Conservation (phyloP, 208 protist species). For the Vickermania ingenoplastis region DNA sequence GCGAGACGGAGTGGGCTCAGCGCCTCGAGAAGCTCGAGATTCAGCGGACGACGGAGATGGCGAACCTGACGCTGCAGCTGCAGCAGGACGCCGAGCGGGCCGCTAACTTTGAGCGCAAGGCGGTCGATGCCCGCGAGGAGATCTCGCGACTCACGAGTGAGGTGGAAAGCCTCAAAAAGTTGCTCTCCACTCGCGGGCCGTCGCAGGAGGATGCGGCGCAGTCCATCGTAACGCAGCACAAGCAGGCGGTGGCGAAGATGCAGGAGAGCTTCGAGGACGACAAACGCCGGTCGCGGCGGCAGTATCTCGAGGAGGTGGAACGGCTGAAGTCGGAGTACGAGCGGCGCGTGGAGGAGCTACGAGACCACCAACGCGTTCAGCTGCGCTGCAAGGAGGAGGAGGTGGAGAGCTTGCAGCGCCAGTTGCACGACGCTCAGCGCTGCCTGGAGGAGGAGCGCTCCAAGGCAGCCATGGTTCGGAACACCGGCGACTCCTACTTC, state of each 20-base stretch:
- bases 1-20: constrained; percentile 35
- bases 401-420: constrained; percentile 25
- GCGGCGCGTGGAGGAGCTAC: constrained; percentile 27
- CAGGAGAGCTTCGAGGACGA: constrained; percentile 72
- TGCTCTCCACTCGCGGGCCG: not conserved
- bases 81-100: constrained; percentile 37
- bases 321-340: constrained; percentile 36
- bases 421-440: constrained; percentile 27
- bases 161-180: constrained; percentile 38
- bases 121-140: constrained; percentile 46
- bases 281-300: constrained; percentile 37
- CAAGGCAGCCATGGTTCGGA: constrained; percentile 21
- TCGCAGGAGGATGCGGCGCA: constrained; percentile 11
- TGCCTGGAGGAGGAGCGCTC: constrained; percentile 41
- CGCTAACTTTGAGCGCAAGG: constrained; percentile 35
- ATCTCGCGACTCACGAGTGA: constrained; percentile 33
- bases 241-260: constrained; percentile 34
- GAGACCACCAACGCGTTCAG: constrained; percentile 29
- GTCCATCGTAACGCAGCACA: constrained; percentile 32
- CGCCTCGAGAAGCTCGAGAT: constrained; percentile 30
- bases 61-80: constrained; percentile 39
- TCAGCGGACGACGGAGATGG: constrained; percentile 35
- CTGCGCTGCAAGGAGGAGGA: constrained; percentile 30
- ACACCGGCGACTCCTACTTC: not conserved
- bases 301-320: constrained; percentile 47